Evolutionary conservation across 1,284 basidiomycete genomes (phyloP), one percentile per base, ranked within the genome.

Genomic region (Puccinia coronata): DNA sequence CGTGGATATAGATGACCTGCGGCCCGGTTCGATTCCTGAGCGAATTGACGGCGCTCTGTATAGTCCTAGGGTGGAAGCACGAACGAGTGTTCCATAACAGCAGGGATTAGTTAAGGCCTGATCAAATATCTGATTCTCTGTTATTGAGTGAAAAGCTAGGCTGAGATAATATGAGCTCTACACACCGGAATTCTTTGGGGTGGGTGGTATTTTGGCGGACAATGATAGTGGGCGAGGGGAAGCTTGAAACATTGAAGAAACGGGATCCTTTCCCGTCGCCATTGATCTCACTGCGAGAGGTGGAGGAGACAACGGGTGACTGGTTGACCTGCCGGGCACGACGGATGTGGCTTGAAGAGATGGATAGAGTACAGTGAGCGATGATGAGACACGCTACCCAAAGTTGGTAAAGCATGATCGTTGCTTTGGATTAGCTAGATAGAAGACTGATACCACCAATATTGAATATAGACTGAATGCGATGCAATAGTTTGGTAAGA

Each of bases 1-100:
- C 34, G n/a, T 74, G 51, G 11, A 74, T 18, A n/a, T 74, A 74
- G 34, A 74, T 74, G 34, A 74, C 72, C 55, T 74, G 72, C 18
- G 72, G 53, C 16, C 72, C 72, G 28, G 53, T 74, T 14, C 4
- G 72, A 39, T 59, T 23, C 55, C 36, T 74, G 6, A 74, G 39
- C 1, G 72, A 55, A 55, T 74, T 59, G 31, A 74, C 72, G 25
- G 72, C 72, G 20, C 12, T 55, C 53, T 74, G 72, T 23, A 74
- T 59, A 43, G 72, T 74, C 36, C 72, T 74, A 55, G 16, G 31
- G 14, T 72, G 31, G 28, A 51, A 20, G 34, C 2, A 39, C 20
- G 36, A 34, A 63, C 8, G 43, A 43, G 43, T 47, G n/a, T 69
- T 4, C 5, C 1, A 25, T 1, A 39, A 23, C 36, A 65, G 31